Evolutionary conservation across 768 basidiomycete species (phyloP).

Genomic region (Pleurotus tuoliensis): DNA sequence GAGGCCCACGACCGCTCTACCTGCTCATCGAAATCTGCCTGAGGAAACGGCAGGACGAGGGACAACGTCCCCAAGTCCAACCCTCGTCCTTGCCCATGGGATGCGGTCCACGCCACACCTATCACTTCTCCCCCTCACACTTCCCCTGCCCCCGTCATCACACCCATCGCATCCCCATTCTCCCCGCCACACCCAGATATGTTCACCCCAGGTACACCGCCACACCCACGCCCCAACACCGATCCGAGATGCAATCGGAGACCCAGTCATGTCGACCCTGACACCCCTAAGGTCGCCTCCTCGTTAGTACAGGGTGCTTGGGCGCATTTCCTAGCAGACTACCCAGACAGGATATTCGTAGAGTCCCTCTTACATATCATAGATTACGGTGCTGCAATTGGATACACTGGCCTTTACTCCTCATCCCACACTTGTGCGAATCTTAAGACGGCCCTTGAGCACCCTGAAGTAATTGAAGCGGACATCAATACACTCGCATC

Average conservation of each 20-base stretch:
- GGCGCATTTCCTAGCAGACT: constrained; percentile 10
- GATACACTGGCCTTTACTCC: neutral
- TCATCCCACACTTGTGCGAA: neutral
- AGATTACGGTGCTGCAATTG: constrained; percentile 13
- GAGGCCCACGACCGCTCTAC: neutral
- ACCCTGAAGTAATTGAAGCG: neutral
- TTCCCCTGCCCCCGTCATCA: too few relatives aligned
- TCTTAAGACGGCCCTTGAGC: constrained; percentile 18
- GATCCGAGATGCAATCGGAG: constrained; percentile 10
- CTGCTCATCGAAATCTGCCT: neutral
- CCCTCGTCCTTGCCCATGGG: neutral
- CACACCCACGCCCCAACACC: constrained; percentile 10
- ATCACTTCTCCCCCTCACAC: neutral
- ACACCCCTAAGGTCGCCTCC: constrained; percentile 4
- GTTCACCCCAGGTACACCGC: constrained; percentile 3
- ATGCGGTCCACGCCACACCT: neutral
- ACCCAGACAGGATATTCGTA: constrained; percentile 12
- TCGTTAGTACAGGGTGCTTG: neutral
- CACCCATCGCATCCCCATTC: too few relatives aligned
- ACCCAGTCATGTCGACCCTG: neutral
- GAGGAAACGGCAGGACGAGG: neutral
- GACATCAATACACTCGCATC: too few relatives aligned
- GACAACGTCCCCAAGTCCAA: neutral
- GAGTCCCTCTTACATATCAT: constrained; percentile 14
- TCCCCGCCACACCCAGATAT: constrained; percentile 6